A percentile compares a stretch with the other conserved stretches of the same genome.
phyloP scores from a whole-genome alignment of 345 rosid species.

The Eucalyptus sp. region DNA sequence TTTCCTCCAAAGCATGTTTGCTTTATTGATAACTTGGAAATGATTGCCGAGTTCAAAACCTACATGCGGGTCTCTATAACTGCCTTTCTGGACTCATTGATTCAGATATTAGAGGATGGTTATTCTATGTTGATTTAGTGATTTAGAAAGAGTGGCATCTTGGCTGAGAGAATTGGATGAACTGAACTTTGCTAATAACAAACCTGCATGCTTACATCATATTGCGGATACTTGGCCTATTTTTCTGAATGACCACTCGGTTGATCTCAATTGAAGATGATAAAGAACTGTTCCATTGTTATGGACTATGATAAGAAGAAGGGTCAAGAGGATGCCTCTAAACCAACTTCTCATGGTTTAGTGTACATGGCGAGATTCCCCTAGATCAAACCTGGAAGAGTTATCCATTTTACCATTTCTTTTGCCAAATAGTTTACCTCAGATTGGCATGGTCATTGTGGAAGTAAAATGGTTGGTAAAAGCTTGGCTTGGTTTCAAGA shows the following conservation, averaged over 20 bases:
- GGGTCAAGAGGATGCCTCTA: too few species aligned
- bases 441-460: not conserved
- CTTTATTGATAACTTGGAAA: not conserved
- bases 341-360: too few species aligned
- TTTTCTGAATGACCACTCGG: too few species aligned
- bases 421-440: not conserved
- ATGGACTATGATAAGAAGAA: too few species aligned
- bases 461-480: not conserved
- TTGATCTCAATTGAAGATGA: too few species aligned
- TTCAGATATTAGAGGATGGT: too few species aligned
- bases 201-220: too few species aligned
- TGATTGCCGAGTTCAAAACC: not conserved
- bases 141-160: not conserved
- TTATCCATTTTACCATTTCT: not conserved
- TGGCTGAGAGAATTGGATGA: not conserved
- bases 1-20: not conserved
- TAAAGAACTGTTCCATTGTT: too few species aligned
- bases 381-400: too few species aligned
- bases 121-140: not conserved
- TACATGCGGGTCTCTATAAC: not conserved
- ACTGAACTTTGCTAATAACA: not conserved
- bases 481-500: too few species aligned
- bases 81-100: not conserved
- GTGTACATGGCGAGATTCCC: too few species aligned
- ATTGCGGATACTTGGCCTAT: too few species aligned